Base-by-base conservation (phyloP, 257 asterid genomes). In the Solanum corneliomulleri region DNA sequence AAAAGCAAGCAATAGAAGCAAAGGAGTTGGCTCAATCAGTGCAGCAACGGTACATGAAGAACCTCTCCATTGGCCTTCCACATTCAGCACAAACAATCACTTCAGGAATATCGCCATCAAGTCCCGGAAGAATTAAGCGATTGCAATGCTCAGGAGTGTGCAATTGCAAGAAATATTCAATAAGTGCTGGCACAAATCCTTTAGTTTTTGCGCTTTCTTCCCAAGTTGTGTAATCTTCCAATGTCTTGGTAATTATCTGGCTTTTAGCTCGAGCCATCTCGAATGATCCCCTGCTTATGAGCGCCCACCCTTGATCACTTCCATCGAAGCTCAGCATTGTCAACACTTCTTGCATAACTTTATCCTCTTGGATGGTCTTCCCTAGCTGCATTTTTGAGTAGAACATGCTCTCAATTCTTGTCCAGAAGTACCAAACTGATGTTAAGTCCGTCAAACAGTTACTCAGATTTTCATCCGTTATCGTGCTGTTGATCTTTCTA, bases 11-110 rank as follows among this genome's bases (percentile, higher is more conserved):
- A 47, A 80, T 49, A 29, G 11, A 42, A 78, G 20, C 3, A 31
- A 64, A 6, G 39, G 39, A 37, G 39, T 2, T 25, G n/a, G 27
- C 20, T 96, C 92, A 96, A 42, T 96, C 98, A 11, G 29, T 80
- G 92, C 99, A 96, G 86, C 99, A 95, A 35, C 98, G 96, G 75
- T 91, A 96, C 99, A 94, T 93, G 82, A 88, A 90, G 88, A 83
- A 96, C 93, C 93, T 96, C 91, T 95, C 98, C 99, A 96, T 96
- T 2, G 93, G 89, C 15, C 86, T 88, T 52, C 91, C 91, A 88
- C 99, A 96, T 89, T 96, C 98, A 1, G 98, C 91, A 14, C 99
- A 96, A 6, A 93, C 95, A 16, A 95, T 93, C 92, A 86, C 89
- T 82, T 95, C 99, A 1, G 96, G 98, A 11, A 95, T 86, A 52